Base-by-base conservation (phyloP, 2,329 filamentous ascomycete species). In the Huntiella bhutanensis region DNA sequence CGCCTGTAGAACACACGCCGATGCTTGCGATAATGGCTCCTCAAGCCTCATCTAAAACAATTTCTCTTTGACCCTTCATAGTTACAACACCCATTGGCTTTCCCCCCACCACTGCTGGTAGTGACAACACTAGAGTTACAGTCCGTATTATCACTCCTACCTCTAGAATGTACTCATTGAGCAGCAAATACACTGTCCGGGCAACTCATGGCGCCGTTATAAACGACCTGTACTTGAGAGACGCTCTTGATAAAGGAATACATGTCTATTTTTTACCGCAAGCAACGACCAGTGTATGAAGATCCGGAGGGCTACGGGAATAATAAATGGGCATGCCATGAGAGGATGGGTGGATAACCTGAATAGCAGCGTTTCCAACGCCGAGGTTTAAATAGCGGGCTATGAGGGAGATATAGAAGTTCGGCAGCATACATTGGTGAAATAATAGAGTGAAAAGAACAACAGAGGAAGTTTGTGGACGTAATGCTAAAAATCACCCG, bases 31-130 rank as follows among this genome's bases (percentile, higher is more conserved):
- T 56, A 2, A 66, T 64, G 45, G 59, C 88, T 16, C 91, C 96
- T 56, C 85, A 93, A 54, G 93, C 73, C 59, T 77, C 79, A 43
- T 73, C 95, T 57, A 92, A 94, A 58, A 64, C 67, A 16, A 61
- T 81, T 2, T 70, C 70, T 50, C 49, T 75, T 43, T 51, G 54
- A 12, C 52, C 53, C 62, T 52, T 53, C 51, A 81, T 1, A 56
- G 82, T 5, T 84, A 33, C 96, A 59, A 88, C 88, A 51, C 79
- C 80, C 2, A 59, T 46, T 16, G 15, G 52, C 53, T 64, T 53
- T 53, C 51, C 82, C 1, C 56, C 93, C 13, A 59, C 83, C 4
- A 86, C 84, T 0, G 85, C 83, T 19, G 86, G 91, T 16, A 91
- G 98, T 54, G 91, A 96, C 59, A 91, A 91, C 51, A 80, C 80